Percentiles rank a stretch among this genome's conserved stretches.
phyloP scores from a whole-genome alignment of 495 filamentous ascomycete species.

The Achaetomiella virescens region DNA sequence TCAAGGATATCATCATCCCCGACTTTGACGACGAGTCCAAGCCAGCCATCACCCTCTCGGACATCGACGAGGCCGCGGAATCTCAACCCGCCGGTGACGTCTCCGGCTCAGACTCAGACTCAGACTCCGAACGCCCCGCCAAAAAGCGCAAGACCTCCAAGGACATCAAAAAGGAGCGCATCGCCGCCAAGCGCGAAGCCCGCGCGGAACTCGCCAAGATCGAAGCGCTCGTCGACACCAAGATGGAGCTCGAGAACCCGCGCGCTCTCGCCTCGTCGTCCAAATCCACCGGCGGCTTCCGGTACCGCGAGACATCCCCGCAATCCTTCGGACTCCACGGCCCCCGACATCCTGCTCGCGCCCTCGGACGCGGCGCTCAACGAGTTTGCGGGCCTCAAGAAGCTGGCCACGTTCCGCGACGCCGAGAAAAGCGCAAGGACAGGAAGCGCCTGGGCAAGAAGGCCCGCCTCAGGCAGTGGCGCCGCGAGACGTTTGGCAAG shows the following conservation, averaged over 20 bases:
- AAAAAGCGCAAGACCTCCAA: conserved; percentile 59
- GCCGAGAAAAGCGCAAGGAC: conserved; percentile 79
- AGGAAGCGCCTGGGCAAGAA: conserved; percentile 88
- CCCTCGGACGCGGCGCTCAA: conserved; percentile 77
- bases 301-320: conserved; percentile 91
- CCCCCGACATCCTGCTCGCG: conserved; percentile 87
- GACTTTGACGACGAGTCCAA: conserved; percentile 65
- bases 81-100: conserved; percentile 36
- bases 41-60: conserved; percentile 49
- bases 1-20: conserved; percentile 80
- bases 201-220: conserved; percentile 76
- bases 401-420: conserved; percentile 84
- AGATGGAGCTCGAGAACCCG: conserved; percentile 64
- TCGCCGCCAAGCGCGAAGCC: conserved; percentile 65
- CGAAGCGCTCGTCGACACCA: conserved; percentile 78
- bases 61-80: conserved; percentile 31
- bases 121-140: conserved; percentile 32
- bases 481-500: conserved; percentile 83
- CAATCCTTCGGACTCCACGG: conserved; percentile 80
- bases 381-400: conserved; percentile 87
- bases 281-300: conserved; percentile 49
- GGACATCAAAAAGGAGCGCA: conserved; percentile 56
- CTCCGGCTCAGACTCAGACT: conserved; percentile 7
- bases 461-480: conserved; percentile 80
- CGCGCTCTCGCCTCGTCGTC: conserved; percentile 39